These are phyloP conservation scores for Alternaria metachromatica DNA, from an alignment of 2,329 filamentous ascomycete species.

Conservation along the genomic window DNA sequence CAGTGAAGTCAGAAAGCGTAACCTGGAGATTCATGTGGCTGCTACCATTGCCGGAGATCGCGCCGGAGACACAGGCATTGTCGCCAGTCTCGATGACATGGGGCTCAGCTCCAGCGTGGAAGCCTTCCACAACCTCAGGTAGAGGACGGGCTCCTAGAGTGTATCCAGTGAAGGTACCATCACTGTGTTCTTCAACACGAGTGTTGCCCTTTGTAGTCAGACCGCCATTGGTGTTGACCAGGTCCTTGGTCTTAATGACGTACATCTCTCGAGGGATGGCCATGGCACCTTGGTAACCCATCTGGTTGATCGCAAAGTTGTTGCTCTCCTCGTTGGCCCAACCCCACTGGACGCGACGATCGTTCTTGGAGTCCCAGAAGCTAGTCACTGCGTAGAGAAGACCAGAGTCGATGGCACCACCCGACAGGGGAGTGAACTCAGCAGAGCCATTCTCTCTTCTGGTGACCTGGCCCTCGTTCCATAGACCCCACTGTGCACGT, in stretches of 20 bases:
- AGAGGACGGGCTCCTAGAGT: constrained; percentile 55
- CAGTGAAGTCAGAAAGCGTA: constrained; percentile 48
- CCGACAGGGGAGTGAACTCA: constrained; percentile 53
- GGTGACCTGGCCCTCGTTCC: constrained; percentile 54
- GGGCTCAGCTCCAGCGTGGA: constrained; percentile 39
- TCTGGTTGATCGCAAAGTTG: constrained; percentile 50
- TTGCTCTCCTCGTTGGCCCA: constrained; percentile 56
- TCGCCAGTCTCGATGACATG: constrained; percentile 27
- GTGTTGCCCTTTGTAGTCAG: constrained; percentile 46
- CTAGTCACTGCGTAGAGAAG: constrained; percentile 55
- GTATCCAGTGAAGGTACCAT: constrained; percentile 52
- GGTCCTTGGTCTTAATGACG: constrained; percentile 51
- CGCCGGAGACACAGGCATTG: constrained; percentile 24
- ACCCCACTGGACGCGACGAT: constrained; percentile 56
- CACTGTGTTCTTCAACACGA: constrained; percentile 40
- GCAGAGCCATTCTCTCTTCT: constrained; percentile 54
- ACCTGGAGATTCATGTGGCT: constrained; percentile 53
- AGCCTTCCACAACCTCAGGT: constrained; percentile 52
- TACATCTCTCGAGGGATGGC: constrained; percentile 56
- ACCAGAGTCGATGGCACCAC: constrained; percentile 55
- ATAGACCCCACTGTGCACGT: constrained; percentile 53
- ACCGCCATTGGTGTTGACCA: constrained; percentile 46
- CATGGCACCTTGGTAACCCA: constrained; percentile 55
- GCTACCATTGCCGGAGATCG: constrained; percentile 37
- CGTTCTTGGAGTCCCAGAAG: constrained; percentile 58